phyloP scores from a whole-genome alignment of 805 yeast genomes.

The Barnettozyma vustinii region DNA sequence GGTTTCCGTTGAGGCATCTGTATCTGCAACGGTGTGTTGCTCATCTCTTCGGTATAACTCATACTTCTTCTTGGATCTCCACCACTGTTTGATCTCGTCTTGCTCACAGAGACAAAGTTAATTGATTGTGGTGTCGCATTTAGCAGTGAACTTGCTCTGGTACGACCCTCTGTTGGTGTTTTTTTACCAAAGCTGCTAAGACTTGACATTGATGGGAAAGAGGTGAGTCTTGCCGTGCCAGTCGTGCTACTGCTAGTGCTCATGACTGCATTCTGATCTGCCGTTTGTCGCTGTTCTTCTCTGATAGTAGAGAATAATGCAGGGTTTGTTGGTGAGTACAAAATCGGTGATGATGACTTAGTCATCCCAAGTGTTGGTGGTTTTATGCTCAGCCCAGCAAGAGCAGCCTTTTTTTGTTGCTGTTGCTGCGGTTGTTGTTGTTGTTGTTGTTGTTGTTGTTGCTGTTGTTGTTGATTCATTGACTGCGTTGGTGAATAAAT shows the following conservation, averaged over 20 bases:
- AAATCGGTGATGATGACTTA: conserved; percentile 21
- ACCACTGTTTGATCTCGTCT: conserved; percentile 14
- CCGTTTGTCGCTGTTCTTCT: conserved; percentile 12
- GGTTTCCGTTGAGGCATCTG: conserved; percentile 8
- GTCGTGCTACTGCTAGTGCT: background rate
- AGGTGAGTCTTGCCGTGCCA: conserved; percentile 6
- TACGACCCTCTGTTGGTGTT: conserved; percentile 9
- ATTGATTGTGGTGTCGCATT: background rate
- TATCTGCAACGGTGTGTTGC: background rate
- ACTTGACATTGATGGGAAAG: conserved; percentile 24
- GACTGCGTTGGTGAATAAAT: conserved; percentile 20
- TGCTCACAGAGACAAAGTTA: conserved; percentile 2
- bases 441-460: background rate
- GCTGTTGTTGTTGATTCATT: conserved; percentile 1
- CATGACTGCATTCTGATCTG: background rate
- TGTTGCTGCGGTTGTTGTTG: conserved; percentile 1
- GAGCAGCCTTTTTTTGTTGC: conserved; percentile 1
- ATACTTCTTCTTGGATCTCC: conserved; percentile 5
- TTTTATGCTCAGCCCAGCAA: conserved; percentile 13
- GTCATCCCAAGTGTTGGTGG: conserved; percentile 16
- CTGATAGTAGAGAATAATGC: conserved; percentile 12
- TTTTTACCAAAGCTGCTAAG: conserved; percentile 13
- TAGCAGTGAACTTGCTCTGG: conserved; percentile 8
- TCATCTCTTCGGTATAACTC: background rate
- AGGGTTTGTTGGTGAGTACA: conserved; percentile 20